Conservation (phyloP, 2,329 filamentous ascomycete species). For the Bipolaris zeicola region DNA sequence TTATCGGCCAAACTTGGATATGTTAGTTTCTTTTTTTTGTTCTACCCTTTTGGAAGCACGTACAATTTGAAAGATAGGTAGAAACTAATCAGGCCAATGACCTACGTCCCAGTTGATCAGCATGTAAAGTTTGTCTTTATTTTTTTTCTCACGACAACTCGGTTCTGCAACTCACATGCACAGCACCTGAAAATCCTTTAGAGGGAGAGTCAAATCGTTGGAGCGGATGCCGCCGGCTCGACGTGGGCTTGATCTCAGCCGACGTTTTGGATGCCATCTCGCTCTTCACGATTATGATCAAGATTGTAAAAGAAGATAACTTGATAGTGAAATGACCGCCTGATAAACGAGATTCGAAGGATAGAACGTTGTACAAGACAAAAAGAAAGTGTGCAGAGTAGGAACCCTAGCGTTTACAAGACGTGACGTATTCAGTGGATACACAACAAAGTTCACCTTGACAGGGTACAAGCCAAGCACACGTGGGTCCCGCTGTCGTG, state of each 20-base stretch:
- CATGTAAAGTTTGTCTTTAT: not conserved
- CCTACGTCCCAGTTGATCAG: conserved; percentile 21
- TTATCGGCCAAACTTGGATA: conserved; percentile 36
- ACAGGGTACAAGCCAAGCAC: conserved; percentile 8
- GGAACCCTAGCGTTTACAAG: not conserved
- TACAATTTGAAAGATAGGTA: conserved; percentile 53
- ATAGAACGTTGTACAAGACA: not conserved
- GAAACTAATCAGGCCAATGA: conserved; percentile 52
- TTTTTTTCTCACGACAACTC: not conserved
- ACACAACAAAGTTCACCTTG: not conserved
- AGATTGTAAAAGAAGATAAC: not conserved
- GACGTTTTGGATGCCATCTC: conserved; percentile 8
- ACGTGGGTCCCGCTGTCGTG: conserved; percentile 15
- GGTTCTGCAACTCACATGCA: conserved; percentile 56
- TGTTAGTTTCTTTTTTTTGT: conserved; percentile 6
- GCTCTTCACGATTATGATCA: not conserved
- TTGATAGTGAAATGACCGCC: too few species aligned
- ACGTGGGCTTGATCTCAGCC: conserved; percentile 19
- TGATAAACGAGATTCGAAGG: not conserved
- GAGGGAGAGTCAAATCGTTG: conserved; percentile 71
- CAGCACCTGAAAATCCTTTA: conserved; percentile 63
- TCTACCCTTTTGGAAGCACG: not conserved
- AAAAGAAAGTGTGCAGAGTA: not conserved
- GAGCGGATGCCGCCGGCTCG: conserved; percentile 60
- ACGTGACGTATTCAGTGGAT: conserved; percentile 18